Conservation (phyloP, 176 grass and related monocot genomes). For the Zoysia pacifica region DNA sequence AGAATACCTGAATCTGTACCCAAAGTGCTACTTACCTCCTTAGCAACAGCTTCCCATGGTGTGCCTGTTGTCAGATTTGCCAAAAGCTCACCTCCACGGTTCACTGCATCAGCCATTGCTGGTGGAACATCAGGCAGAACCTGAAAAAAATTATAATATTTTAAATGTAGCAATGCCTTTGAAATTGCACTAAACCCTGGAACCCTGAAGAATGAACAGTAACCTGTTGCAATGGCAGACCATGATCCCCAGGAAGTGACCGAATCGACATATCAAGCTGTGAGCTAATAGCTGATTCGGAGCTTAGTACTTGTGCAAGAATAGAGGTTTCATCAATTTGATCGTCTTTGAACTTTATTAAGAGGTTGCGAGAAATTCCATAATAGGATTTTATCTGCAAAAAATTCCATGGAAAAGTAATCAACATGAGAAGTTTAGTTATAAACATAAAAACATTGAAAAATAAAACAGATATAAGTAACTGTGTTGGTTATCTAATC, state of each 20-base stretch:
- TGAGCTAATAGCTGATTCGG: conserved; percentile 84
- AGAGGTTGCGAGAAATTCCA: conserved; percentile 88
- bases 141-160: conserved; percentile 46
- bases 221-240: conserved; percentile 90
- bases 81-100: conserved; percentile 79
- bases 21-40: conserved; percentile 72
- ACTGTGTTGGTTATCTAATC: conserved; percentile 4
- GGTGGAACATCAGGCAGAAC: conserved; percentile 89
- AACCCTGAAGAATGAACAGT: background rate
- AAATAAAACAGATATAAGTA: background rate
- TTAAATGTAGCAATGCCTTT: background rate
- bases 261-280: conserved; percentile 91
- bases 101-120: conserved; percentile 90
- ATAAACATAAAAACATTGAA: background rate
- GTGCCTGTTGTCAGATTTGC: conserved; percentile 78
- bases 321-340: conserved; percentile 89
- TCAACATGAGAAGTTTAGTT: conserved; percentile 2
- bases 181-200: background rate
- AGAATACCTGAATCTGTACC: conserved; percentile 68
- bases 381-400: conserved; percentile 94
- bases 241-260: conserved; percentile 84
- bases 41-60: conserved; percentile 86
- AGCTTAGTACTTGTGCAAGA: conserved; percentile 81
- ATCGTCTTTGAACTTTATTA: conserved; percentile 97
- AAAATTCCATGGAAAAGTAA: conserved; percentile 10